A percentile compares a stretch with the other conserved stretches of the same genome.
Evolutionary conservation across 495 filamentous ascomycete species (phyloP).

Genomic region (Xylaria longipes): DNA sequence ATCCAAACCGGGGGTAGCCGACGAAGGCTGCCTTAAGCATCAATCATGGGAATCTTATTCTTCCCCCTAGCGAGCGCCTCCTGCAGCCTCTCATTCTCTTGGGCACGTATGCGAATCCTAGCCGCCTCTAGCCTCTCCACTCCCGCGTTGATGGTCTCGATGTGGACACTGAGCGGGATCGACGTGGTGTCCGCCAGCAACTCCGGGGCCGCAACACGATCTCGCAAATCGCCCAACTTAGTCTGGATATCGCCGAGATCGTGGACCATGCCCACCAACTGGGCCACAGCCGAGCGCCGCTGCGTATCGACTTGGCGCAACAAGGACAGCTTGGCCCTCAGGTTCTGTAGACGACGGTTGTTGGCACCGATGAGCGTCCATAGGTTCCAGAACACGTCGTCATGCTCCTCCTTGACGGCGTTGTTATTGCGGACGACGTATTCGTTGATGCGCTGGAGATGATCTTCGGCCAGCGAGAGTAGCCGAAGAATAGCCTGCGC

Average conservation of each 20-base stretch:
- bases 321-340: constrained; percentile 62
- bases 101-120: constrained; percentile 58
- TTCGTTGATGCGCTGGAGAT: constrained; percentile 67
- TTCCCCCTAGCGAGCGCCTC: constrained; percentile 56
- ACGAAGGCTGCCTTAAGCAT: constrained; percentile 17
- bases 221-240: constrained; percentile 70
- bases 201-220: constrained; percentile 67
- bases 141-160: constrained; percentile 70
- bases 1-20: background rate
- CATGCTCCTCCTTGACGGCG: constrained; percentile 53
- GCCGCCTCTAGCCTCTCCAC: constrained; percentile 68
- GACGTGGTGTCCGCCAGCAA: constrained; percentile 46
- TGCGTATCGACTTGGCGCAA: constrained; percentile 65
- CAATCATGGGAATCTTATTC: constrained; percentile 39
- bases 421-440: constrained; percentile 63
- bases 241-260: constrained; percentile 71
- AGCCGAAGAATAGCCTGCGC: constrained; percentile 65
- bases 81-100: constrained; percentile 63
- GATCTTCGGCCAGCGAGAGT: constrained; percentile 66
- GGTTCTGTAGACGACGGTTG: constrained; percentile 56
- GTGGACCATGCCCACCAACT: constrained; percentile 64
- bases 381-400: constrained; percentile 67
- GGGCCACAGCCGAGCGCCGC: constrained; percentile 62
- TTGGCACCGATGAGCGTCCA: constrained; percentile 78
- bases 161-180: constrained; percentile 70